Conservation (phyloP, 148 eudicot genomes). For the Chenopodium berlandieri region DNA sequence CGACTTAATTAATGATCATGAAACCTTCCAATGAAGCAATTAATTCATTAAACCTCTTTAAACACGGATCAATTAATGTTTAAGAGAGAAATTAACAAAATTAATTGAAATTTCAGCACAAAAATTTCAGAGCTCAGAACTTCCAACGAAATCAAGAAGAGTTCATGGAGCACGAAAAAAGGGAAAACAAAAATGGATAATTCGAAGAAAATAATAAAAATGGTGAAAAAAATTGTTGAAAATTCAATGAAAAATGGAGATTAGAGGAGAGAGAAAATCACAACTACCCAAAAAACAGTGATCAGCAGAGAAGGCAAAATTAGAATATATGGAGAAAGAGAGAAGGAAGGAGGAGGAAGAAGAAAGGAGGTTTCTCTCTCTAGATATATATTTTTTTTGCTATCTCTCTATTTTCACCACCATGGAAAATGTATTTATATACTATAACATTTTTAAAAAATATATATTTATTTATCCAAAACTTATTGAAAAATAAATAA, state of each 20-base stretch:
- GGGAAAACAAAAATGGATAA: conserved; percentile 20
- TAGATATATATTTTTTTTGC: not conserved
- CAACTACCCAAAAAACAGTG: conserved; percentile 20
- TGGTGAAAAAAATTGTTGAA: not conserved
- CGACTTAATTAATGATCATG: conserved; percentile 4
- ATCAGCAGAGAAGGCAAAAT: conserved; percentile 17
- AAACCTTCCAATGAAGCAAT: conserved; percentile 12
- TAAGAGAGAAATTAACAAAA: not conserved
- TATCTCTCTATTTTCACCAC: not conserved
- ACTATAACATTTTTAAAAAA: too few relatives aligned
- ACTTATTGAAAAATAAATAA: too few relatives aligned
- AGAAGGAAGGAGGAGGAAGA: not conserved
- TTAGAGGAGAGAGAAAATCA: conserved; percentile 14
- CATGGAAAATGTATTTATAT: not conserved
- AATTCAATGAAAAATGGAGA: not conserved
- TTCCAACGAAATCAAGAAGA: not conserved
- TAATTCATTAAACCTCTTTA: not conserved
- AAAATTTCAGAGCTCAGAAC: not conserved
- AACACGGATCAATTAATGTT: conserved; percentile 17
- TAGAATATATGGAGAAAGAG: not conserved
- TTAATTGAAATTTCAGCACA: not conserved
- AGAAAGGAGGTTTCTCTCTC: not conserved
- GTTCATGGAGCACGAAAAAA: not conserved
- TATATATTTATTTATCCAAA: not conserved
- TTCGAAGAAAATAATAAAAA: too few relatives aligned